Evolutionary conservation across 306 rosid genomes (phyloP).

Genomic region (Glycine soja): DNA sequence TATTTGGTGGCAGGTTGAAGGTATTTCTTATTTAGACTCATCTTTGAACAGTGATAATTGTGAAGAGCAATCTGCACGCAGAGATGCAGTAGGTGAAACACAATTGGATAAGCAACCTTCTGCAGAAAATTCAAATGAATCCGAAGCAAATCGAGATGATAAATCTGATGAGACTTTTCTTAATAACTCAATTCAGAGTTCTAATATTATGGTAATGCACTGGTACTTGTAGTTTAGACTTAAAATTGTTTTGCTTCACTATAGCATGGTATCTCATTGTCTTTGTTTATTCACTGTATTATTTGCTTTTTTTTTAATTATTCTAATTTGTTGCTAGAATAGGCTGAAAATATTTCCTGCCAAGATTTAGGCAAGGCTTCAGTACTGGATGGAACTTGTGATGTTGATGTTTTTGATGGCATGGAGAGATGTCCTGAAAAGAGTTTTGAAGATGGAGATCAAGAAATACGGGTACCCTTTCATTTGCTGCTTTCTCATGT

Average conservation of each 20-base stretch:
- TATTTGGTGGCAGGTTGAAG: conserved; percentile 76
- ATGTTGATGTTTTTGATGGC: conserved; percentile 48
- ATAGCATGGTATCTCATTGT: conserved; percentile 2
- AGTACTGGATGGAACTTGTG: conserved; percentile 51
- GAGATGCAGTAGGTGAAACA: conserved; percentile 37
- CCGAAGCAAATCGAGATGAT: conserved; percentile 50
- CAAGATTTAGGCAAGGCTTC: conserved; percentile 45
- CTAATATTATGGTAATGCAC: conserved; percentile 49
- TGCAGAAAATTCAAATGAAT: conserved; percentile 46
- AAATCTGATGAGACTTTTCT: conserved; percentile 48
- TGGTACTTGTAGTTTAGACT: conserved; percentile 8
- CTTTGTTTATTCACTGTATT: conserved; percentile 17
- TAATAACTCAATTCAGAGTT: conserved; percentile 44
- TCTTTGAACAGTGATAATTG: conserved; percentile 45
- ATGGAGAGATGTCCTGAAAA: conserved; percentile 45
- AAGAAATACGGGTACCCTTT: conserved; percentile 50
- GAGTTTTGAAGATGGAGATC: conserved; percentile 44
- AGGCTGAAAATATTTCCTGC: conserved; percentile 56
- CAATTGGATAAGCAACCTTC: conserved; percentile 47
- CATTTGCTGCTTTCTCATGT: conserved; percentile 29
- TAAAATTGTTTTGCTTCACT: conserved; percentile 27
- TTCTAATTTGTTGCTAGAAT: conserved; percentile 50
- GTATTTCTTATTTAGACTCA: conserved; percentile 67
- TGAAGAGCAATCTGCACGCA: conserved; percentile 48
- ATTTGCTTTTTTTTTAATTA: conserved; percentile 20